Evolutionary conservation across 441 rosid species (phyloP).

Genomic region (Erysimum pusillum): DNA sequence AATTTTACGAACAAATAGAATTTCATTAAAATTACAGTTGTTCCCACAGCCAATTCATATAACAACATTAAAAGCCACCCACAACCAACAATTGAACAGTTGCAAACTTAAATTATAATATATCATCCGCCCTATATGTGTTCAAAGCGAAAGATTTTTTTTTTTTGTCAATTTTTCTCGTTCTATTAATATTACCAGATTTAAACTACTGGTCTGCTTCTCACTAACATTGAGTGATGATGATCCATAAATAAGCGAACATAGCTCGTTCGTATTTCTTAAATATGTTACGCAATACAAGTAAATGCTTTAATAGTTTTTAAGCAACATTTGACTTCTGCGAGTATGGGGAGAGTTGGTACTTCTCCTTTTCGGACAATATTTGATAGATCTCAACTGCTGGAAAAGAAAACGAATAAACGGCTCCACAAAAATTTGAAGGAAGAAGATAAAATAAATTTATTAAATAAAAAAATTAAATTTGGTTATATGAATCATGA

Average conservation of each 20-base stretch:
- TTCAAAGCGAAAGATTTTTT: not conserved
- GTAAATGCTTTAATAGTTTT: not conserved
- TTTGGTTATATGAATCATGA: conserved; percentile 1
- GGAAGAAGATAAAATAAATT: not conserved
- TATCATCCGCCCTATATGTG: not conserved
- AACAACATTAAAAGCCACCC: not conserved
- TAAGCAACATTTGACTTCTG: conserved; percentile 36
- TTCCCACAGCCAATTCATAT: not conserved
- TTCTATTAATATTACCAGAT: not conserved
- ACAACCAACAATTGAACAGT: not conserved
- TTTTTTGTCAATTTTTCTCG: not conserved
- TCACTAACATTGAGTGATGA: conserved; percentile 1
- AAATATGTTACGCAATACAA: not conserved
- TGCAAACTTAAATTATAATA: conserved; percentile 1
- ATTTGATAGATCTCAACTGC: conserved; percentile 37
- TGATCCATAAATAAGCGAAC: conserved; percentile 9
- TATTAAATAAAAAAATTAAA: too few species aligned
- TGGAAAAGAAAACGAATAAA: conserved; percentile 13
- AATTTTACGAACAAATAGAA: not conserved
- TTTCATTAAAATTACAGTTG: too few species aligned
- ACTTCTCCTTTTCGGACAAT: conserved; percentile 35
- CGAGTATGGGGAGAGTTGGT: conserved; percentile 9
- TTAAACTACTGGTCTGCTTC: not conserved
- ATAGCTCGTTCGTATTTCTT: conserved; percentile 4
- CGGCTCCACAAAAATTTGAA: conserved; percentile 17